Evolutionary conservation across 768 basidiomycete species (phyloP), one percentile per base, ranked within the genome.

Genomic region (Amanita molliuscula): DNA sequence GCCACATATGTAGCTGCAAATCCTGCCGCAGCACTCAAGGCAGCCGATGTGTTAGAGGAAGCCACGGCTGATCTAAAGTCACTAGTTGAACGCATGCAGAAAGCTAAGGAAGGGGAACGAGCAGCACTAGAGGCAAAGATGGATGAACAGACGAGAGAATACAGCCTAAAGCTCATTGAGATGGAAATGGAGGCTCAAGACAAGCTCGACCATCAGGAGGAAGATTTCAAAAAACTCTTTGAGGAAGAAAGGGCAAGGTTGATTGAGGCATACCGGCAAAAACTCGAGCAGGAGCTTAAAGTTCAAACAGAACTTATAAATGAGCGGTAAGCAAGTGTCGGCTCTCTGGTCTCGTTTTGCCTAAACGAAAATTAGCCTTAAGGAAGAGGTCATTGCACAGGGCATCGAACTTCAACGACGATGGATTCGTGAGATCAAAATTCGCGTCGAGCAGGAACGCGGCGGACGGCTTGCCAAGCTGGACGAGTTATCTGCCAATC

Each of bases 371-470:
- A 51, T 16, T 59, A 96, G 93, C 36, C 74, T 99, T 52, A 88
- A 85, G 63, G 90, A 95, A 63, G 93, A 95, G 63, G 91, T 98
- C 47, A 77, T 98, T 45, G 86, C 93, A 3, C 94, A 98, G 64
- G 96, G 94, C 15, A 92, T 99, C 59, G 96, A 98, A 67, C 81
- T 98, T 20, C 96, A 98, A 63, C 83, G 93, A 44, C 79, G 90
- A 48, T 98, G 95, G 94, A 88, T 99, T 36, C 82, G 90, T 28
- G 92, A 97, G 52, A 83, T 98, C 73, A 96, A 97, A 70, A 77
- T 93, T 44, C 86, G 84, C 55, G 94, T 99, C 50, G 95, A 99
- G 67, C 80, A 91, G 61, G 96, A 99, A 66, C 91, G 96, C 38
- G 92, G 92, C 13, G 93, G 93, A 10, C 86, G 96, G 48, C 77